Evolutionary conservation across 352 stramenopile species (phyloP), one percentile per base, ranked within the genome.

Genomic region (Phytophthora pisi): DNA sequence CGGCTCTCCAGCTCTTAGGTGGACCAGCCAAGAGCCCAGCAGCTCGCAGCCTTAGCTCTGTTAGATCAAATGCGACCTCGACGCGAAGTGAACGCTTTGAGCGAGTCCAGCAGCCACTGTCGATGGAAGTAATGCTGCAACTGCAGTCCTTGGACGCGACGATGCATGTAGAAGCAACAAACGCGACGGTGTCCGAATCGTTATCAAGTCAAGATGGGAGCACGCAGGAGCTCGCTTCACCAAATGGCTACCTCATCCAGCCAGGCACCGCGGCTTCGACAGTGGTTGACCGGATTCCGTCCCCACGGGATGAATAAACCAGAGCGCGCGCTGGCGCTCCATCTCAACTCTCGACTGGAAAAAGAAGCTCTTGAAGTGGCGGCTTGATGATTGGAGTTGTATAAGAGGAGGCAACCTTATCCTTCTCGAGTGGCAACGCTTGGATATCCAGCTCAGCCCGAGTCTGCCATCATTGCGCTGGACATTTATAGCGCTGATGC

Each of bases 1-100:
- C 77, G 47, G 73, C 75, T 24, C 64, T 88, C 47, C 75, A 80
- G 26, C 79, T 77, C 38, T 79, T 77, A 20, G 57, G 51, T 18
- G 72, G 58, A 4, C 42, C 54, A 53, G 11, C 38, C 9, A 74
- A 74, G 38, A 43, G 26, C 7, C n/a, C 45, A 15, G 36, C 46
- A 20, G 4, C 4, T 38, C 34, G 50, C 4, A 66, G 42, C 26
- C 40, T 26, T 43, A 16, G 5, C 9, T 20, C 47, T 28, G 38
- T 6, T 31, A 60, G 52, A 54, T 7, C 36, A 46, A 67, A 8
- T 36, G 16, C 38, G 23, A 60, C 11, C 20, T 36, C 20, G 38
- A 31, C 38, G 34, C 28, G 57, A 52, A 61, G 45, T 20, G 63
- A 75, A 47, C 57, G 51, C 16, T 68, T 72, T 16, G 62, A 75